Percentiles rank a stretch among this genome's conserved stretches.
Conservation (phyloP, 2,329 filamentous ascomycete species). For the Pyrenophora teres region DNA sequence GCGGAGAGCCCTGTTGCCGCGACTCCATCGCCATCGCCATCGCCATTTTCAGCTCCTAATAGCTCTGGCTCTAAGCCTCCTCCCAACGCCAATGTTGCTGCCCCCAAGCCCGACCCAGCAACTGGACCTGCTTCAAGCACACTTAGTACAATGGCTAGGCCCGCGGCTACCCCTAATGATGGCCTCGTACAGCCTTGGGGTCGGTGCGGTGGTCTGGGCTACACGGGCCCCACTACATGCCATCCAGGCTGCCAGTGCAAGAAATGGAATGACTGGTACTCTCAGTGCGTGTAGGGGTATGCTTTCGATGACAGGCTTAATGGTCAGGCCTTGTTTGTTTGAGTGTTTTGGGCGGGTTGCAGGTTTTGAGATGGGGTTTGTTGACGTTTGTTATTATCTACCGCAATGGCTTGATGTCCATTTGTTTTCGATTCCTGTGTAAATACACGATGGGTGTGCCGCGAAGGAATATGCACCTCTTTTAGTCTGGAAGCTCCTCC, state of each 20-base stretch:
- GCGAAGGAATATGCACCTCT: conserved; percentile 10
- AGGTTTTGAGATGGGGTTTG: conserved; percentile 1
- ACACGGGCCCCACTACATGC: conserved; percentile 49
- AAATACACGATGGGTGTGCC: conserved; percentile 17
- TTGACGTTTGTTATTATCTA: conserved; percentile 16
- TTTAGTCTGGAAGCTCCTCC: background rate
- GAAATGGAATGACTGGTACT: conserved; percentile 53
- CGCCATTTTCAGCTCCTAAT: no score
- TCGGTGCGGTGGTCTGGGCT: conserved; percentile 55
- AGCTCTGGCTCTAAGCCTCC: conserved; percentile 10
- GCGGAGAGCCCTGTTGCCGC: conserved; percentile 3
- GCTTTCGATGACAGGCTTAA: background rate
- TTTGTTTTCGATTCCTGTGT: conserved; percentile 22
- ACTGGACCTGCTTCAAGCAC: conserved; percentile 23
- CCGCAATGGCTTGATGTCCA: conserved; percentile 14
- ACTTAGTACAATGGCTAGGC: conserved; percentile 27
- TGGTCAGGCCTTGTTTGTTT: background rate
- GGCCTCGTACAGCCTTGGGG: conserved; percentile 42
- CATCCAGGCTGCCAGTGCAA: conserved; percentile 48
- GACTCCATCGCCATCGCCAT: conserved; percentile 14
- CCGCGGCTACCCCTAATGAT: conserved; percentile 20
- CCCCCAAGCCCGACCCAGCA: conserved; percentile 10
- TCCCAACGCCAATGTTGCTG: conserved; percentile 7
- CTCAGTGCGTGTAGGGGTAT: conserved; percentile 48
- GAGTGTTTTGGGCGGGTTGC: conserved; percentile 2